phyloP scores from a whole-genome alignment of 164 flowering plant species.

The Nelumbo lutea region DNA sequence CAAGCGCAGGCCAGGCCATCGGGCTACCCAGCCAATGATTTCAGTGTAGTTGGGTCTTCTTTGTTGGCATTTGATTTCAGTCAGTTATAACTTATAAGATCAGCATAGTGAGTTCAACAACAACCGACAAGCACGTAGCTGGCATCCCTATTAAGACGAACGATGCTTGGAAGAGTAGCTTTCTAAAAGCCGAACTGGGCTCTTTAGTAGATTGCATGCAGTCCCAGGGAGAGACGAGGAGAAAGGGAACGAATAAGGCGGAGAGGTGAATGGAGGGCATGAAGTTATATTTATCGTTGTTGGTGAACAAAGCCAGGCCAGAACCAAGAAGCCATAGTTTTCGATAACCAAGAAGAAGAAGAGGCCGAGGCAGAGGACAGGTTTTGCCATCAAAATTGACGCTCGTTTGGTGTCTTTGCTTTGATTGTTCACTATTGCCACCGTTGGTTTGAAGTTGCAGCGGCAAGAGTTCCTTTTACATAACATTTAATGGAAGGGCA shows the following conservation, averaged over 20 bases:
- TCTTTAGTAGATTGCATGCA: conserved; percentile 42
- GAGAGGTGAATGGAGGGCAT: conserved; percentile 45
- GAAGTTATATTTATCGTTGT: background rate
- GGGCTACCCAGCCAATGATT: too few species aligned
- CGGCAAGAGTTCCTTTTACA: too few species aligned
- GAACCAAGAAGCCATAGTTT: too few species aligned
- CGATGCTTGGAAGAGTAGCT: conserved; percentile 28
- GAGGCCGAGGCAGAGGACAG: too few species aligned
- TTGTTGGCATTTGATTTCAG: conserved; percentile 16
- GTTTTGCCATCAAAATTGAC: too few species aligned
- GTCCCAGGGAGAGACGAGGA: conserved; percentile 35
- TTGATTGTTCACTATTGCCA: too few species aligned
- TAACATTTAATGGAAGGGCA: too few species aligned
- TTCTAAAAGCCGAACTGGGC: conserved; percentile 35
- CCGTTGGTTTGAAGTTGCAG: too few species aligned
- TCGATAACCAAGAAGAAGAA: too few species aligned
- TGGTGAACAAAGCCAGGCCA: too few species aligned
- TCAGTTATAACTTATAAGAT: conserved; percentile 28
- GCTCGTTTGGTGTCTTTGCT: too few species aligned
- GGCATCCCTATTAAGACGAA: conserved; percentile 40
- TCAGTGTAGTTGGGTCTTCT: conserved; percentile 58
- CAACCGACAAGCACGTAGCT: conserved; percentile 1
- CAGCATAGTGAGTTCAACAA: background rate
- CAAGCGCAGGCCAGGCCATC: too few species aligned
- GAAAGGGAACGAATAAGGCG: conserved; percentile 57